A percentile compares a stretch with the other conserved stretches of the same genome.
These are phyloP conservation scores for Venustampulla echinocandica DNA, from an alignment of 495 filamentous ascomycete species.

Conservation along the genomic window DNA sequence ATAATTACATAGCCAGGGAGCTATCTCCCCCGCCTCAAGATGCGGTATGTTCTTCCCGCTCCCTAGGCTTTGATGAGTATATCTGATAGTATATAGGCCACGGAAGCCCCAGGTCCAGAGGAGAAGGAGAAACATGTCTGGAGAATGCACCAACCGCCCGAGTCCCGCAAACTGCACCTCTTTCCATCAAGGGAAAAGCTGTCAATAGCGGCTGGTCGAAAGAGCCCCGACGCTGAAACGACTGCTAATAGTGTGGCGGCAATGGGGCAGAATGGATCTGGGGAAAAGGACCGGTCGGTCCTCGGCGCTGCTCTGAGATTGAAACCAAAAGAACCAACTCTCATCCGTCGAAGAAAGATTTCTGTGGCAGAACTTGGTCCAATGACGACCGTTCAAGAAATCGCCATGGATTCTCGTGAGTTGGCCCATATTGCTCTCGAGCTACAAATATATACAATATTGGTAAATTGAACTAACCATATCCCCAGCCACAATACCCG, in stretches of 20 bases:
- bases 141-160: constrained; percentile 44
- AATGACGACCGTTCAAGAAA: constrained; percentile 61
- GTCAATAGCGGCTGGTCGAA: constrained; percentile 26
- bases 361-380: constrained; percentile 56
- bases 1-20: constrained; percentile 27
- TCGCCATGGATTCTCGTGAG: constrained; percentile 68
- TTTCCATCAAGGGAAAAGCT: constrained; percentile 37
- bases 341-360: constrained; percentile 49
- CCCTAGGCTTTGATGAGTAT: not conserved
- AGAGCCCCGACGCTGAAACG: constrained; percentile 43
- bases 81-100: constrained; percentile 11
- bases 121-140: constrained; percentile 35
- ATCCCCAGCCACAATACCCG: constrained; percentile 59
- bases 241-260: constrained; percentile 33
- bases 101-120: constrained; percentile 30
- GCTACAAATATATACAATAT: not conserved
- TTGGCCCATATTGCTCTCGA: no score
- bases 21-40: constrained; percentile 17
- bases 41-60: constrained; percentile 10
- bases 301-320: constrained; percentile 30
- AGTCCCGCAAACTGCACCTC: constrained; percentile 40
- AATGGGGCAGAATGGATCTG: constrained; percentile 33
- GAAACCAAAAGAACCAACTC: constrained; percentile 37
- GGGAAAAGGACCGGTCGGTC: constrained; percentile 34
- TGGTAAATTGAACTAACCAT: constrained; percentile 15